These are phyloP conservation scores for Melampsora americana DNA, from an alignment of 1,284 basidiomycete species.

Conservation along the genomic window DNA sequence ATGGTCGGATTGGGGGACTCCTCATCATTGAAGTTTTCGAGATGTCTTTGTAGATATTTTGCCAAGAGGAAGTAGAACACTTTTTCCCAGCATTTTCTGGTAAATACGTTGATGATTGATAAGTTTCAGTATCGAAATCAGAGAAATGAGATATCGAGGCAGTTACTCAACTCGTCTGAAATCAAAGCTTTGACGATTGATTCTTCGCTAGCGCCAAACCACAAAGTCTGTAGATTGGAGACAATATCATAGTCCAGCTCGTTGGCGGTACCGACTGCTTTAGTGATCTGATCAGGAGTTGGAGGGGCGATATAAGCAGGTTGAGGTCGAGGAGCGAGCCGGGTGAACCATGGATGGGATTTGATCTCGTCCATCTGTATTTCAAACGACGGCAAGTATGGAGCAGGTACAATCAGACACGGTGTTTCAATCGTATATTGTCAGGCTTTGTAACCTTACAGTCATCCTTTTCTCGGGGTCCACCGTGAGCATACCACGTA, in stretches of 20 bases:
- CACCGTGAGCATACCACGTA: conserved; percentile 80
- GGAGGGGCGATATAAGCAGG: conserved; percentile 58
- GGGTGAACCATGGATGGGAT: conserved; percentile 81
- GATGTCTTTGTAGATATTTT: conserved; percentile 71
- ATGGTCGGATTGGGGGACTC: conserved; percentile 55
- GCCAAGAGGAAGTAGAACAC: conserved; percentile 81
- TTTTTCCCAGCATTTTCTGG: conserved; percentile 81
- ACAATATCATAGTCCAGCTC: conserved; percentile 86
- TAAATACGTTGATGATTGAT: conserved; percentile 43
- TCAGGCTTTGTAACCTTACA: conserved; percentile 58
- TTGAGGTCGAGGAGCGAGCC: conserved; percentile 61
- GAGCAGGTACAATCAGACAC: not conserved
- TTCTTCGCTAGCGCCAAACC: conserved; percentile 71
- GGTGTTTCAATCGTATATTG: not conserved
- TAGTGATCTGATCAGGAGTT: conserved; percentile 66
- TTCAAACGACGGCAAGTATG: too few species aligned
- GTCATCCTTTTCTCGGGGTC: conserved; percentile 79
- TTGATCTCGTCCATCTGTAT: conserved; percentile 75
- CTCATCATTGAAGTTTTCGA: conserved; percentile 65
- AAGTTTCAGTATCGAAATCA: not conserved
- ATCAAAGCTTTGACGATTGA: conserved; percentile 67
- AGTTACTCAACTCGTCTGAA: conserved; percentile 28
- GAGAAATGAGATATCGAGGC: not conserved
- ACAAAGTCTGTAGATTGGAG: conserved; percentile 82
- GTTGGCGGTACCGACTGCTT: conserved; percentile 62